Percentiles rank a stretch among this genome's conserved stretches.
These are phyloP conservation scores for Aspergillus japonicus DNA, from an alignment of 2,329 filamentous ascomycete species.

Conservation along the genomic window DNA sequence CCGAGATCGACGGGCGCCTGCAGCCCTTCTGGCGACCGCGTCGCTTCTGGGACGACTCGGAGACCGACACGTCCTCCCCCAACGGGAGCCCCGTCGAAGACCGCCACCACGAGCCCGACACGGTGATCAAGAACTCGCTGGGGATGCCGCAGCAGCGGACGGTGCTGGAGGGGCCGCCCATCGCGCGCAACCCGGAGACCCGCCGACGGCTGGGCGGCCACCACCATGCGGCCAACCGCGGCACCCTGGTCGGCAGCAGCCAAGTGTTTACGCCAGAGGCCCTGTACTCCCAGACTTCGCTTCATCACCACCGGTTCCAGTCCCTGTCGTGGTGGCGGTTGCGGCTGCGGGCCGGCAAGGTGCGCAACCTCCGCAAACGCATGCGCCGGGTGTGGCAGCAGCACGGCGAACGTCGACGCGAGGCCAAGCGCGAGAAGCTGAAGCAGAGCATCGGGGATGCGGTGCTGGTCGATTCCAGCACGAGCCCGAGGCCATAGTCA, in stretches of 20 bases:
- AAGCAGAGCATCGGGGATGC: conserved; percentile 51
- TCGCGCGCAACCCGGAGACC: conserved; percentile 34
- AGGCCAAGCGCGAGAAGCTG: conserved; percentile 54
- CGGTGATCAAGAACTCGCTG: conserved; percentile 56
- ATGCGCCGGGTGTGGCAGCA: conserved; percentile 45
- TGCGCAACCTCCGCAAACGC: conserved; percentile 51
- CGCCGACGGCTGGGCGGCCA: conserved; percentile 25
- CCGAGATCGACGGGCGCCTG: conserved; percentile 48
- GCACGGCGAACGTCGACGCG: conserved; percentile 48
- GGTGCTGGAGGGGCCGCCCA: conserved; percentile 41
- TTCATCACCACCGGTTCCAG: conserved; percentile 30
- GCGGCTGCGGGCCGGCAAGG: conserved; percentile 52
- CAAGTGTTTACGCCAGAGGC: conserved; percentile 27
- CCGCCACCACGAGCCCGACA: conserved; percentile 26
- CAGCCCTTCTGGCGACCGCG: conserved; percentile 64
- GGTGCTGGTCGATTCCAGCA: conserved; percentile 21
- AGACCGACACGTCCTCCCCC: conserved; percentile 42
- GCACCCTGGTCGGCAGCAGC: conserved; percentile 31
- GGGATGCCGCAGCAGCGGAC: conserved; percentile 53
- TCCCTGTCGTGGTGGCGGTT: conserved; percentile 45
- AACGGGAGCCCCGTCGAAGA: not conserved
- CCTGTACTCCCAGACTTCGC: conserved; percentile 31
- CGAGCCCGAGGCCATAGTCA: conserved; percentile 10
- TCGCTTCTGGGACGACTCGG: conserved; percentile 61
- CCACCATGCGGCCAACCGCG: conserved; percentile 26